Percentiles rank a stretch among this genome's conserved stretches.
Evolutionary conservation across 768 basidiomycete genomes (phyloP).

Genomic region (Trametes punicea): DNA sequence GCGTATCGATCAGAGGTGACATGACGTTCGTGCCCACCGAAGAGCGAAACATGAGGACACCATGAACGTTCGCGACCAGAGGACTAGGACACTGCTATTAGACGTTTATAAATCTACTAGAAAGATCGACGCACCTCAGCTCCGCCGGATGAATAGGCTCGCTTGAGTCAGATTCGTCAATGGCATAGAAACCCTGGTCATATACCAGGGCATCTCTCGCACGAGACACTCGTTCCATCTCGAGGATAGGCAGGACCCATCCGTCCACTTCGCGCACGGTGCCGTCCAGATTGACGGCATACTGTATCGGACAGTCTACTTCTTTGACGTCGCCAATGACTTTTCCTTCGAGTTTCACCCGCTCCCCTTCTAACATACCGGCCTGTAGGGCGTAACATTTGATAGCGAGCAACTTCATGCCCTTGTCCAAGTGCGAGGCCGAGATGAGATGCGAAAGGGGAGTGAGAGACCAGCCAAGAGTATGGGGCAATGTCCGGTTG

Average conservation of each 20-base stretch:
- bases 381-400: slow-evolving; percentile 74
- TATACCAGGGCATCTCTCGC: slow-evolving; percentile 43
- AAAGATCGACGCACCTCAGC: slow-evolving; percentile 46
- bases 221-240: slow-evolving; percentile 56
- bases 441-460: slow-evolving; percentile 42
- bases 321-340: slow-evolving; percentile 57
- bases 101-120: background rate
- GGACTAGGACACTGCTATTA: slow-evolving; percentile 39
- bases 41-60: slow-evolving; percentile 59
- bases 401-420: slow-evolving; percentile 67
- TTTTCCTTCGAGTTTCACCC: slow-evolving; percentile 59
- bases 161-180: slow-evolving; percentile 33
- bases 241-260: slow-evolving; percentile 77
- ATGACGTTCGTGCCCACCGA: slow-evolving; percentile 28
- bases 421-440: slow-evolving; percentile 58
- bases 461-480: slow-evolving; percentile 56
- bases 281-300: slow-evolving; percentile 49
- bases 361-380: slow-evolving; percentile 75
- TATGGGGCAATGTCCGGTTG: slow-evolving; percentile 63
- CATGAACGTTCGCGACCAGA: slow-evolving; percentile 57
- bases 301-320: slow-evolving; percentile 62
- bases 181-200: slow-evolving; percentile 44
- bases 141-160: slow-evolving; percentile 42
- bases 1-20: slow-evolving; percentile 54
- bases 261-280: slow-evolving; percentile 54